Evolutionary conservation across 192 early-diverging fungal species (phyloP).

Genomic region (Allomyces javanicus): DNA sequence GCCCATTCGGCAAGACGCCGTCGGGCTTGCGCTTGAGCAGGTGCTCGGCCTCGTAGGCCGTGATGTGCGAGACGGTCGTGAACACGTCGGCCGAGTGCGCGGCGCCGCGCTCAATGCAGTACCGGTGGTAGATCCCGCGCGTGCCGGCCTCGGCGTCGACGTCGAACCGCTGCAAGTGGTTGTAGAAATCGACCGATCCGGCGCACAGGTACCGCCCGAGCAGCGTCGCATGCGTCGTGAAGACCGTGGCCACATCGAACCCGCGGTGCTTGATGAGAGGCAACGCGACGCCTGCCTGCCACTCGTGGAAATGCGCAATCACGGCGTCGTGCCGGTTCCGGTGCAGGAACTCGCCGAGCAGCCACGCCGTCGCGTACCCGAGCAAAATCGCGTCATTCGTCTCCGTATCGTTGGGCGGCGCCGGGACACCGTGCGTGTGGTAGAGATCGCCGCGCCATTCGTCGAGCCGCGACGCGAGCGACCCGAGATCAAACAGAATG

Average conservation of each 20-base stretch:
- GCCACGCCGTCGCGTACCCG: slow-evolving; percentile 92
- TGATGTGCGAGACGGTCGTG: slow-evolving; percentile 90
- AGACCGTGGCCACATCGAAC: slow-evolving; percentile 79
- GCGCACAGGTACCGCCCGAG: slow-evolving; percentile 89
- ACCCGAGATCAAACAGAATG: slow-evolving; percentile 58
- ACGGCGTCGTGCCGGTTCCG: slow-evolving; percentile 35
- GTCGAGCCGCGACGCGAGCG: slow-evolving; percentile 49
- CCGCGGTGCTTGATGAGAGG: slow-evolving; percentile 67
- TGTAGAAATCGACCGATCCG: slow-evolving; percentile 92
- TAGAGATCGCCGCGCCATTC: slow-evolving; percentile 96
- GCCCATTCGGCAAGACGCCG: slow-evolving; percentile 83
- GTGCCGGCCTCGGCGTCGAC: slow-evolving; percentile 90
- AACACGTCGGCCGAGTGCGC: slow-evolving; percentile 92
- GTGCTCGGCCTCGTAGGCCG: slow-evolving; percentile 89
- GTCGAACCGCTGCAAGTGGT: slow-evolving; percentile 77
- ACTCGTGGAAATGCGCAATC: slow-evolving; percentile 96
- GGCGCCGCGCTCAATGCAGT: slow-evolving; percentile 87
- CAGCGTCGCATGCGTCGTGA: slow-evolving; percentile 89
- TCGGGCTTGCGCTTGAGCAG: slow-evolving; percentile 87
- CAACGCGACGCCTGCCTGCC: slow-evolving; percentile 80
- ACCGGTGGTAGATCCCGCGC: slow-evolving; percentile 91
- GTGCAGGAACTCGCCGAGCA: slow-evolving; percentile 52
- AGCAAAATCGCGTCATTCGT: slow-evolving; percentile 88
- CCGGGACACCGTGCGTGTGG: slow-evolving; percentile 71
- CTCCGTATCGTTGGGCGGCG: slow-evolving; percentile 74